These are phyloP conservation scores for Geosmithia morbida DNA, from an alignment of 2,329 filamentous ascomycete species.

Conservation along the genomic window DNA sequence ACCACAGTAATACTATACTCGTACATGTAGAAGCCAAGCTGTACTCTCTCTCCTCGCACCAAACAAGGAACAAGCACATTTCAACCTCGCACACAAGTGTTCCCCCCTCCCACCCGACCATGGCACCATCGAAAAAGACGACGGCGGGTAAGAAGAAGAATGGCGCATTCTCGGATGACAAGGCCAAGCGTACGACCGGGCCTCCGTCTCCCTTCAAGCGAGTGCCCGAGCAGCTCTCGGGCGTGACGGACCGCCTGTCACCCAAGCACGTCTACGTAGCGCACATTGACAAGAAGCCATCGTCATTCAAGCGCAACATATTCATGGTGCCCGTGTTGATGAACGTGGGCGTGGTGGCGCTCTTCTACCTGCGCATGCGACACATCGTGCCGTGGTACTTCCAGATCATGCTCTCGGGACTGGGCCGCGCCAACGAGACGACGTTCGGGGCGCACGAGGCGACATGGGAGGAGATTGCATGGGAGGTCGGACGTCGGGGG, in stretches of 20 bases:
- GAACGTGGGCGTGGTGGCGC: conserved; percentile 50
- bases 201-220: conserved; percentile 54
- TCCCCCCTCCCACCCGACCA: not conserved
- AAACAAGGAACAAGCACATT: no score
- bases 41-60: not conserved
- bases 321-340: conserved; percentile 67
- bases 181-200: conserved; percentile 2
- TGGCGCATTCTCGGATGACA: not conserved
- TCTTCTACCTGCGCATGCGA: conserved; percentile 56
- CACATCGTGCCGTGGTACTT: conserved; percentile 61
- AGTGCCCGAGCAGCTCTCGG: conserved; percentile 45
- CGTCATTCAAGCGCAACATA: conserved; percentile 63
- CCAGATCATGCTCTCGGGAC: conserved; percentile 43
- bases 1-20: not conserved
- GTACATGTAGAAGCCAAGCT: not conserved
- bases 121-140: conserved; percentile 1
- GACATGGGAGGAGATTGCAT: conserved; percentile 39
- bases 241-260: conserved; percentile 53
- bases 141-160: not conserved
- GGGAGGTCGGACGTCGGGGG: conserved; percentile 44
- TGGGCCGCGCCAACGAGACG: conserved; percentile 52
- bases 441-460: conserved; percentile 46
- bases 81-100: not conserved
- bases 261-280: conserved; percentile 65
- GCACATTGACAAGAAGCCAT: conserved; percentile 62